Conservation (phyloP, 371 early-diverging fungal genomes). For the Circinella minor region DNA sequence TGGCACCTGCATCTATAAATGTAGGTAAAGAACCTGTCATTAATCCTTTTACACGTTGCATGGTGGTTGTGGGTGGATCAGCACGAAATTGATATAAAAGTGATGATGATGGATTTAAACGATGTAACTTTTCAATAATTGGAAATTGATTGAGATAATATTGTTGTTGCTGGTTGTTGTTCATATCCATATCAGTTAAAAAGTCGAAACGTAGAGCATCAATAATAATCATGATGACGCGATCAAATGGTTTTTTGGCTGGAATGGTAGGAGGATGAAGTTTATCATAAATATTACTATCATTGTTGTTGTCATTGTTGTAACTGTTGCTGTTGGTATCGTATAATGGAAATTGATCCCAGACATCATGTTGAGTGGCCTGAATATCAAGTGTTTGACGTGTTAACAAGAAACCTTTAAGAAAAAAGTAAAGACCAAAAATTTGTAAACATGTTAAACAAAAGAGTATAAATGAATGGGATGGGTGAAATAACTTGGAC, state of each 20-base stretch:
- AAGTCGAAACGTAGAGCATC: slow-evolving; percentile 94
- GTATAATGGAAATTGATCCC: slow-evolving; percentile 40
- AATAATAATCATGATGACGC: slow-evolving; percentile 79
- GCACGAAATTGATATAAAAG: slow-evolving; percentile 85
- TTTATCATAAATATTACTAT: not conserved
- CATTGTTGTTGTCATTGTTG: not conserved
- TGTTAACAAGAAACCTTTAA: slow-evolving; percentile 84
- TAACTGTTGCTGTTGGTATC: not conserved
- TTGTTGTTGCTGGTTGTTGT: slow-evolving; percentile 21
- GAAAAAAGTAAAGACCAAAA: slow-evolving; percentile 71
- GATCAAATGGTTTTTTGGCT: slow-evolving; percentile 58
- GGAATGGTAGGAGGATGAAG: slow-evolving; percentile 3
- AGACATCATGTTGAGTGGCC: slow-evolving; percentile 38
- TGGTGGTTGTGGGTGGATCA: slow-evolving; percentile 97
- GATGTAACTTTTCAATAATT: slow-evolving; percentile 58
- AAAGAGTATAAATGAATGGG: not conserved
- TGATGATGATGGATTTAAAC: slow-evolving; percentile 62
- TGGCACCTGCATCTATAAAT: slow-evolving; percentile 92
- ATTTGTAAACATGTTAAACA: slow-evolving; percentile 6
- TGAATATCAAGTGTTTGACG: slow-evolving; percentile 71
- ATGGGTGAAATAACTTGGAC: not conserved
- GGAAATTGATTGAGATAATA: slow-evolving; percentile 82
- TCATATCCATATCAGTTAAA: slow-evolving; percentile 26
- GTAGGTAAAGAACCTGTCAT: slow-evolving; percentile 92
- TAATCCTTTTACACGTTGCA: slow-evolving; percentile 93